A percentile compares a stretch with the other conserved stretches of the same genome.
Evolutionary conservation across 345 rosid genomes (phyloP).

Genomic region (Camelina laxa): DNA sequence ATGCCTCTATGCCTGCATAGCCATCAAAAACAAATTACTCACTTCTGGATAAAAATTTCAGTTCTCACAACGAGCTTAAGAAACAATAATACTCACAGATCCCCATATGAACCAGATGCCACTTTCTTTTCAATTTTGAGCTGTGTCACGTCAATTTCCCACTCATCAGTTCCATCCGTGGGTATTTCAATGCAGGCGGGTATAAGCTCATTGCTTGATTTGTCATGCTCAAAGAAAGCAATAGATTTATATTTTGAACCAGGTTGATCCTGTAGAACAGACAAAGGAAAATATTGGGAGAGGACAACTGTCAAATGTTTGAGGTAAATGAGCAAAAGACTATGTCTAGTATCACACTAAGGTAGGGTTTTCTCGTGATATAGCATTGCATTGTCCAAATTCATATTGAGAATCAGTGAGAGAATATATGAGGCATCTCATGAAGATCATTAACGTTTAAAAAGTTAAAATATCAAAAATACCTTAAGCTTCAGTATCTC

Average conservation of each 20-base stretch:
- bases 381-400: conserved; percentile 23
- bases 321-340: conserved; percentile 4
- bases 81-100: conserved; percentile 67
- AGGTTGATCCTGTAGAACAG: conserved; percentile 63
- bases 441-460: background rate
- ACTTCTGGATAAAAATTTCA: conserved; percentile 17
- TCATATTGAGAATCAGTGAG: too few species aligned
- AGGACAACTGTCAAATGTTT: conserved; percentile 24
- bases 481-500: conserved; percentile 85
- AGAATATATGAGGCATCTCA: background rate
- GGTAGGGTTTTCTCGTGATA: conserved; percentile 20
- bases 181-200: conserved; percentile 82
- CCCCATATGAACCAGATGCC: conserved; percentile 91
- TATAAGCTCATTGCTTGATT: conserved; percentile 50
- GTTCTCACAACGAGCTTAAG: conserved; percentile 7
- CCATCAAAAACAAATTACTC: conserved; percentile 3
- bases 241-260: conserved; percentile 52
- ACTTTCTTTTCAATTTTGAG: conserved; percentile 76
- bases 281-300: conserved; percentile 27
- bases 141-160: conserved; percentile 87
- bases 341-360: conserved; percentile 13
- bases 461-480: conserved; percentile 30
- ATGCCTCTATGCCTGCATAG: conserved; percentile 80
- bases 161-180: conserved; percentile 84
- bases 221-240: conserved; percentile 52